phyloP scores from a whole-genome alignment of 805 yeast genomes.

The Torulaspora microellipsoides region DNA sequence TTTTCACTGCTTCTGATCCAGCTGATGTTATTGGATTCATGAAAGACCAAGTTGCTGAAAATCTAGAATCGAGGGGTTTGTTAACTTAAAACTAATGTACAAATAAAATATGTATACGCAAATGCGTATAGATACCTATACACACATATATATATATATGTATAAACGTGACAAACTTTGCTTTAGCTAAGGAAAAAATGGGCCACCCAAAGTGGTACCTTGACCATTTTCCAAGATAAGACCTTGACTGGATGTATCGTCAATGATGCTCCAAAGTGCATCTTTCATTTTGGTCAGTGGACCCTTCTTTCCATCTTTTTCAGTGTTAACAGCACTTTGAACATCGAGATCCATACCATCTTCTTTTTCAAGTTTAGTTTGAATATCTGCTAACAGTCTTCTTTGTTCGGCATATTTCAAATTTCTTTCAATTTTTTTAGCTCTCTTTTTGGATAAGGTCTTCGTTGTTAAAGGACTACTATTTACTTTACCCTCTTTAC shows the following conservation, averaged over 20 bases:
- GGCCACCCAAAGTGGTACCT: conserved; percentile 85
- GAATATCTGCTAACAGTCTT: conserved; percentile 46
- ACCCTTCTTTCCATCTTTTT: conserved; percentile 36
- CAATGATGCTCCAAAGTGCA: conserved; percentile 70
- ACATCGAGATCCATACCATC: conserved; percentile 44
- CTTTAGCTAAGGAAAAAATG: conserved; percentile 42
- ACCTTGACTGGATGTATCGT: conserved; percentile 47
- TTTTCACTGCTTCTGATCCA: conserved; percentile 82
- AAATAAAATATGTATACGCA: neutral
- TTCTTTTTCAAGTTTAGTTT: conserved; percentile 42
- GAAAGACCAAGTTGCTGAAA: conserved; percentile 54
- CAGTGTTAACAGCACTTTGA: conserved; percentile 22
- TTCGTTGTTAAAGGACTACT: conserved; percentile 42
- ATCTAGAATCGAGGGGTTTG: conserved; percentile 45
- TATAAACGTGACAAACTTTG: neutral
- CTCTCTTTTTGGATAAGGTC: conserved; percentile 71
- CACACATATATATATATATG: conserved; percentile 13
- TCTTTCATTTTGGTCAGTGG: conserved; percentile 44
- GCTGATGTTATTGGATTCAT: conserved; percentile 64
- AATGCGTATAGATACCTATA: conserved; percentile 7
- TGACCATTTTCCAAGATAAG: conserved; percentile 49
- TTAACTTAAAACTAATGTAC: conserved; percentile 10
- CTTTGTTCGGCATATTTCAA: conserved; percentile 63
- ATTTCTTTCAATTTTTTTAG: conserved; percentile 76
- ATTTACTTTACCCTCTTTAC: conserved; percentile 16